Evolutionary conservation across 1,284 basidiomycete species (phyloP), one percentile per base, ranked within the genome.

Genomic region (Pyrrhoderma lamaoense): DNA sequence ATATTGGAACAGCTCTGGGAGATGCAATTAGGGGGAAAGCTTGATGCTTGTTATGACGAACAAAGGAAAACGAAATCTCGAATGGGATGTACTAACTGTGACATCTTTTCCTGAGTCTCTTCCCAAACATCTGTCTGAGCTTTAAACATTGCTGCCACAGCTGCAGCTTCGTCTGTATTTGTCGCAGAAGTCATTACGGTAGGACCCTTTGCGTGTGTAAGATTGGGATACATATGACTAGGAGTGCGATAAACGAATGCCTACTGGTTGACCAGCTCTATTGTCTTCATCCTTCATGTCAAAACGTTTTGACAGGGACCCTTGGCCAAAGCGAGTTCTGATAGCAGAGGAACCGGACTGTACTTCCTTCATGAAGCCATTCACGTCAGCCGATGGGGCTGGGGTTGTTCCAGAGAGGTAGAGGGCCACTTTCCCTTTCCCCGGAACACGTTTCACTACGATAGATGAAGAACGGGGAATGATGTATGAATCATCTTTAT

Each of bases 21-120:
- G 60, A 54, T 52, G 51, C 37, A 56, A 47, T 55, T 44, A 23
- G n/a, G n/a, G n/a, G n/a, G n/a, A n/a, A n/a, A 22, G 35, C 13
- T 14, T 13, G 16, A n/a, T n/a, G 38, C n/a, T 7, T 40, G 8
- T 40, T 40, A 5, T 18, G 8, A 7, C 16, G 8, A 40, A 40
- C 5, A 22, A 7, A 40, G 38, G 16, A 40, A 11, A 16, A 37
- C 11, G 35, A 37, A 16, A 5, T 22, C 8, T 22, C 16, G 47
- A 45, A 65, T 62, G 73, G 72, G 73, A 69, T 69, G 79, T 70
- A 92, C 89, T 72, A 75, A 93, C 91, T 91, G 86, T 65, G 90
- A 87, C 93, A 96, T 95, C 74, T 92, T 89, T 75, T 94, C 90
- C 73, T 95, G 92, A 62, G 92, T 86, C 76, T 93, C 89, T 72